Base-by-base conservation (phyloP, 164 flowering plant genomes). In the Saururus chinensis region DNA sequence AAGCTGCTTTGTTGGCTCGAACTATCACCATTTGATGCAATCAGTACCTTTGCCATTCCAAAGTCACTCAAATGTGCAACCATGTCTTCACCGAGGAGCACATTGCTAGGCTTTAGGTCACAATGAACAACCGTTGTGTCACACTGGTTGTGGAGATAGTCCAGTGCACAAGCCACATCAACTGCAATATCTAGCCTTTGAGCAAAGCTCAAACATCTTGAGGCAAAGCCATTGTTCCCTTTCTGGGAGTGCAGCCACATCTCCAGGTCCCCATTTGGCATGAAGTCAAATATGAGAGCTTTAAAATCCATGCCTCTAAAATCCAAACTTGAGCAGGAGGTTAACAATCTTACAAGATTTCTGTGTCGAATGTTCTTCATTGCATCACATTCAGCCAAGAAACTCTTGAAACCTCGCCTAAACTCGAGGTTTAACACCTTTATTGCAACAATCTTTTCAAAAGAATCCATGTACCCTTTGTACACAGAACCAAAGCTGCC, bases 401-500 rank as follows among this genome's bases (percentile, higher is more conserved):
- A 79, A 63, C 80, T 76, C 54, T 66, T 76, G 7, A 56, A 35
- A 51, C 76, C 78, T 41, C 76, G 71, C 45, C 19, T 55, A 1
- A 55, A 59, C 52, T 67, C 57, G 51, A 79, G 68, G 20, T 74
- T 66, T 30, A 76, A 68, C 7, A 79, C 80, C 61, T 79, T 79
- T 4, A 76, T 68, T 24, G 80, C 82, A 57, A 76, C 75, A 22
- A 19, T 14, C 40, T n/a, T 30, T 19, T 42, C 70, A 40, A 59
- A 56, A 0, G 22, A 26, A 17, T 14, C 53, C 13, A 76, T 42
- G 8, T 11, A 49, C 26, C 73, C 78, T 59, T 67, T 76, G 56
- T 74, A 79, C 10, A 79, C 80, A 12, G 69, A 70, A 7, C 80
- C 76, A 57, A 53, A 72, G 19, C 73, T 70, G 14, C 80, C 80